phyloP scores from a whole-genome alignment of 2,329 filamentous ascomycete species.

The Rhinocladiella mackenziei region DNA sequence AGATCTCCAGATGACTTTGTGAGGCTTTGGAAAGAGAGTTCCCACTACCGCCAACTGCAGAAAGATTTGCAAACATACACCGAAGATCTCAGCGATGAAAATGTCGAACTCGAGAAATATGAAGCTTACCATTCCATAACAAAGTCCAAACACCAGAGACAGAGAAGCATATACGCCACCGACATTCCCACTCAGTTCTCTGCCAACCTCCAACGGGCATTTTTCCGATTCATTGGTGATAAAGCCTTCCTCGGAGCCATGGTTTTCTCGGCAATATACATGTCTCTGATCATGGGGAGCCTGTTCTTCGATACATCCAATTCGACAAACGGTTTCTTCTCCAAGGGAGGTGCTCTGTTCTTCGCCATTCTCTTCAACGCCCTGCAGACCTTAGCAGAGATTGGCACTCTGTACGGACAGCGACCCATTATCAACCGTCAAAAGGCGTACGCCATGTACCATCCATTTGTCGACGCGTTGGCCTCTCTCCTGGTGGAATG shows the following conservation, averaged over 20 bases:
- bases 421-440: slow-evolving; percentile 92
- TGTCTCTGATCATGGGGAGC: slow-evolving; percentile 61
- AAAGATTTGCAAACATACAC: too few species aligned
- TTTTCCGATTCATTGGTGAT: slow-evolving; percentile 63
- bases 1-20: too few species aligned
- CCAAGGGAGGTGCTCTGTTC: slow-evolving; percentile 62
- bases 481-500: slow-evolving; percentile 50
- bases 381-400: slow-evolving; percentile 62
- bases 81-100: too few species aligned
- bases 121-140: too few species aligned
- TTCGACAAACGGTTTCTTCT: slow-evolving; percentile 57
- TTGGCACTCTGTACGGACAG: slow-evolving; percentile 75
- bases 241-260: slow-evolving; percentile 61
- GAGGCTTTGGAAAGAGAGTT: too few species aligned
- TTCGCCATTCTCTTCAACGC: slow-evolving; percentile 60
- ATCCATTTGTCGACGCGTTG: slow-evolving; percentile 79
- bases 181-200: too few species aligned
- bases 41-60: too few species aligned
- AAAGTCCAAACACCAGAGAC: too few species aligned
- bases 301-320: slow-evolving; percentile 62
- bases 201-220: too few species aligned
- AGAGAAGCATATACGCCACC: too few species aligned
- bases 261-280: slow-evolving; percentile 53
- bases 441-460: slow-evolving; percentile 77
- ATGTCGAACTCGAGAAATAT: too few species aligned